A percentile compares a stretch with the other conserved stretches of the same genome.
Evolutionary conservation across 306 rosid genomes (phyloP).

Genomic region (Lathyrus sativus): DNA sequence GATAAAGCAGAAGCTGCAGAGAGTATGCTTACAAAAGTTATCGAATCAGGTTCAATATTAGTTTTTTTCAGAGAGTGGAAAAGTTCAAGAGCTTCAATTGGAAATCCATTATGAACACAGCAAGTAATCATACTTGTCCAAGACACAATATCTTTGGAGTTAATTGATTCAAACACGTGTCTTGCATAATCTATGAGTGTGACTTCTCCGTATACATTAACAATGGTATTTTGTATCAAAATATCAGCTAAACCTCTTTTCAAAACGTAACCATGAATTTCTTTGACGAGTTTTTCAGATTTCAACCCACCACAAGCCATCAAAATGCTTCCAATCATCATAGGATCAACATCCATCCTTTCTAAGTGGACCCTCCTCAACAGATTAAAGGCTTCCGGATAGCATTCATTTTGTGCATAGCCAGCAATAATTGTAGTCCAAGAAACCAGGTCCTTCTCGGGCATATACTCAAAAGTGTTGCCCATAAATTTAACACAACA

Average conservation of each 20-base stretch:
- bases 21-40: conserved; percentile 59
- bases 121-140: conserved; percentile 81
- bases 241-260: conserved; percentile 58
- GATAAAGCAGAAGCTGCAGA: conserved; percentile 67
- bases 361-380: conserved; percentile 47
- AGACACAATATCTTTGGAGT: conserved; percentile 66
- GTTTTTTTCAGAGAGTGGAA: conserved; percentile 49
- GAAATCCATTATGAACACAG: conserved; percentile 54
- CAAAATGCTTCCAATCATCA: conserved; percentile 75
- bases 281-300: conserved; percentile 48
- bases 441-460: conserved; percentile 57
- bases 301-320: conserved; percentile 55
- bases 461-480: conserved; percentile 52
- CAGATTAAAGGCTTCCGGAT: conserved; percentile 49
- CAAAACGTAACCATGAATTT: conserved; percentile 54
- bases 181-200: conserved; percentile 50
- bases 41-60: conserved; percentile 54
- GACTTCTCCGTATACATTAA: conserved; percentile 61
- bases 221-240: conserved; percentile 59
- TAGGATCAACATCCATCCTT: conserved; percentile 52
- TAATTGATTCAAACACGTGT: conserved; percentile 51
- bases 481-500: conserved; percentile 54
- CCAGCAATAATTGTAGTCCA: conserved; percentile 81
- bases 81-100: conserved; percentile 66
- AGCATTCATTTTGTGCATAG: conserved; percentile 59